A percentile compares a stretch with the other conserved stretches of the same genome.
Evolutionary conservation across 139 green algal species (phyloP).

Genomic region (Coccomyxa sp.): DNA sequence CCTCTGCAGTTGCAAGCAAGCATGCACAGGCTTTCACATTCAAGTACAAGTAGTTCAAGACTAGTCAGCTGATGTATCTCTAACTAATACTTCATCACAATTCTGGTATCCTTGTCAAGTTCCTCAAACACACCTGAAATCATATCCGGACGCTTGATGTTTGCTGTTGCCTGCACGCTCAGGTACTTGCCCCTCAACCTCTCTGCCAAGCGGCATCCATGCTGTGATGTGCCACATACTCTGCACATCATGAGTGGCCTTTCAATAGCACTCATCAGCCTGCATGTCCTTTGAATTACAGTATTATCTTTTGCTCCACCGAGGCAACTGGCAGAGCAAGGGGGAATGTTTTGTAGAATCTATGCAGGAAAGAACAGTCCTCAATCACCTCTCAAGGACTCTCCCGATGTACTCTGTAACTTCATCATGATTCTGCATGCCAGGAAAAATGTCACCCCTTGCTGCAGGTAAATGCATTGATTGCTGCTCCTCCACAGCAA

Average conservation of each 20-base stretch:
- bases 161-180: constrained; percentile 31
- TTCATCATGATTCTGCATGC: no score
- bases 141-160: constrained; percentile 10
- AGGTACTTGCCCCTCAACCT: constrained; percentile 47
- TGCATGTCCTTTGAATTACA: neutral
- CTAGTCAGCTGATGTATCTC: neutral
- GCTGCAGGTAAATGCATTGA: neutral
- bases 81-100: constrained; percentile 28
- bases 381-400: neutral
- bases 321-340: neutral
- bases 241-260: neutral
- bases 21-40: no score
- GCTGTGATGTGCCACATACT: neutral
- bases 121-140: constrained; percentile 12
- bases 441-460: neutral
- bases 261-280: neutral
- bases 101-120: constrained; percentile 2
- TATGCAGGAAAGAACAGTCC: neutral
- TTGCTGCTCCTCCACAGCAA: neutral
- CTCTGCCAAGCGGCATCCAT: neutral
- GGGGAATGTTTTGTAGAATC: neutral
- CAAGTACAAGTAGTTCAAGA: no score
- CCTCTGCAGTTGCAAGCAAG: no score
- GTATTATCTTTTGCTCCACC: neutral
- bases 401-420: no score